Evolutionary conservation across 2,329 filamentous ascomycete genomes (phyloP).

Genomic region (Sordariomycetes sp.): DNA sequence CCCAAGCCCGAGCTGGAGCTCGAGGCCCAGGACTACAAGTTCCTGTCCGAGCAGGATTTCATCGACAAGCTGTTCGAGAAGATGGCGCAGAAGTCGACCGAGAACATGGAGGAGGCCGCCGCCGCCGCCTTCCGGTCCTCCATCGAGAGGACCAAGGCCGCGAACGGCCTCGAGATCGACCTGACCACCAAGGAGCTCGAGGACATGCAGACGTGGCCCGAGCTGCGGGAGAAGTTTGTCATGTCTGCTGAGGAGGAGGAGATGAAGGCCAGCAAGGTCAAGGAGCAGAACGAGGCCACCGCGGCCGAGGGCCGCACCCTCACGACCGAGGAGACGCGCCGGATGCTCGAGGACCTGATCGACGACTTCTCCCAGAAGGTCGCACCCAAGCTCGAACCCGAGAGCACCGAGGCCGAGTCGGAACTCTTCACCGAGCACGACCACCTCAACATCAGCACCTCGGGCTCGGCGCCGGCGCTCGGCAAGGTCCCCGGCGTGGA

Average conservation of each 20-base stretch:
- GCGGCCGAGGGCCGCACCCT: slow-evolving; percentile 14
- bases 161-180: slow-evolving; percentile 31
- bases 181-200: slow-evolving; percentile 34
- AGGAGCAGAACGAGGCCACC: slow-evolving; percentile 22
- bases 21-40: slow-evolving; percentile 40
- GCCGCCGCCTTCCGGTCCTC: slow-evolving; percentile 30
- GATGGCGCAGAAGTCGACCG: slow-evolving; percentile 41
- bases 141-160: slow-evolving; percentile 28
- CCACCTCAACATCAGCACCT: slow-evolving; percentile 17
- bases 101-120: slow-evolving; percentile 30
- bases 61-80: slow-evolving; percentile 11
- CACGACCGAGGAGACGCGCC: slow-evolving; percentile 9
- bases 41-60: slow-evolving; percentile 54
- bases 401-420: not conserved
- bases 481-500: slow-evolving; percentile 42
- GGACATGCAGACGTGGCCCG: slow-evolving; percentile 16
- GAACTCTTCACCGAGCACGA: slow-evolving; percentile 19
- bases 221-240: slow-evolving; percentile 17
- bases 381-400: not conserved
- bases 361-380: slow-evolving; percentile 7
- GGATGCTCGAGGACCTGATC: slow-evolving; percentile 8
- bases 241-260: slow-evolving; percentile 8
- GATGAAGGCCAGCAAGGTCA: slow-evolving; percentile 6
- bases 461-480: slow-evolving; percentile 35
- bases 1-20: slow-evolving; percentile 41